Percentiles rank a stretch among this genome's conserved stretches.
Evolutionary conservation across 495 filamentous ascomycete species (phyloP).

Genomic region (Penicillium arizonense): DNA sequence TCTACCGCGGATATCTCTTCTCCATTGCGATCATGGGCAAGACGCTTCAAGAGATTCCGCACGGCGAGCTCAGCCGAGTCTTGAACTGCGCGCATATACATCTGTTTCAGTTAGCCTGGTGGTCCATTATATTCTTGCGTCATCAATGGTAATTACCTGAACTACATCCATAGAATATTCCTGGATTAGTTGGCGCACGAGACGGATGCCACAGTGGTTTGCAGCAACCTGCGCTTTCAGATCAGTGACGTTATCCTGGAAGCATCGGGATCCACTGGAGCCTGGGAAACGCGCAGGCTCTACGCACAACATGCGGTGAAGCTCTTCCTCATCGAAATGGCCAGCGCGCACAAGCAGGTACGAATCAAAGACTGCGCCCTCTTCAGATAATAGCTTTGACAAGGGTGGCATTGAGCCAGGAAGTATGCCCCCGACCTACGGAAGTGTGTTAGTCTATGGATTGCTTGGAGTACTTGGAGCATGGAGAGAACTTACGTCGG

Average conservation of each 20-base stretch:
- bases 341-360: slow-evolving; percentile 86
- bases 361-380: slow-evolving; percentile 83
- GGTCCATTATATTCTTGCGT: not conserved
- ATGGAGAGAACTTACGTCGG: slow-evolving; percentile 54
- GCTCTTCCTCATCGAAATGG: slow-evolving; percentile 74
- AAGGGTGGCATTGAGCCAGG: slow-evolving; percentile 92
- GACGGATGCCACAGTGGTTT: slow-evolving; percentile 91
- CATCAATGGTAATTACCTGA: slow-evolving; percentile 48
- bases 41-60: slow-evolving; percentile 69
- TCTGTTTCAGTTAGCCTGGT: not conserved
- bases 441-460: not conserved
- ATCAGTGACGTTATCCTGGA: slow-evolving; percentile 90
- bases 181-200: slow-evolving; percentile 74
- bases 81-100: slow-evolving; percentile 88
- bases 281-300: slow-evolving; percentile 80
- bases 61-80: slow-evolving; percentile 81
- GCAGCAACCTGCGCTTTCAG: slow-evolving; percentile 89
- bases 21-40: slow-evolving; percentile 68
- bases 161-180: slow-evolving; percentile 90
- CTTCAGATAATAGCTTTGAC: slow-evolving; percentile 82
- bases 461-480: not conserved
- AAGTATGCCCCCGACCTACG: slow-evolving; percentile 73
- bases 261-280: slow-evolving; percentile 79
- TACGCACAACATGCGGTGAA: slow-evolving; percentile 71
- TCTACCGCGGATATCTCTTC: slow-evolving; percentile 73